Base-by-base conservation (phyloP, 2,329 filamentous ascomycete species). In the Tolypocladium album region DNA sequence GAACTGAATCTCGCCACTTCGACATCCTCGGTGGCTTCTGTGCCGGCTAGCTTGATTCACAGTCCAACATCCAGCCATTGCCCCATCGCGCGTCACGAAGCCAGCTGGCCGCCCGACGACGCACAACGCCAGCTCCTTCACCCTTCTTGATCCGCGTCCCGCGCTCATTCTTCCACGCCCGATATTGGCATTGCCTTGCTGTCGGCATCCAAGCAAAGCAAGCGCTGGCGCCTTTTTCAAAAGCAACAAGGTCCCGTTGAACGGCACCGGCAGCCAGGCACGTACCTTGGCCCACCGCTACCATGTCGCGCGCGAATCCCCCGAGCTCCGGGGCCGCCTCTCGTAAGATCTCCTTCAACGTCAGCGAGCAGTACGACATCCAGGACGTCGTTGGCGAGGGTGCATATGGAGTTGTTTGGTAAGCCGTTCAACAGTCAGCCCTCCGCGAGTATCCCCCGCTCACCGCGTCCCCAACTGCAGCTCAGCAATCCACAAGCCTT, bases 281-380 rank as follows among this genome's bases (percentile, higher is more conserved):
- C 20, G n/a, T 36, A 36, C 50, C 4, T 53, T 20, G 50, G 27
- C 50, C 57, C 60, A 61, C 59, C 60, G 58, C 31, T 17, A 38
- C 45, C 69, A 84, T 85, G 82, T 85, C 82, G 71, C 82, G 82
- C 69, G 70, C 82, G 61, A 77, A 79, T 69, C 74, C 81, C 65
- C 82, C 79, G 69, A 85, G 79, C 73, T 82, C 80, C 74, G 76
- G 81, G 61, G 76, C 81, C 69, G 83, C 83, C 68, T 88, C 86
- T 68, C 85, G 94, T 74, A 99, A 97, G 84, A 99, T 99, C 75
- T 97, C 92, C 60, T 99, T 99, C 87, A 99, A 99, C 72, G 94
- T 99, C 64, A 97, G 92, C 71, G 94, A 99, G 76, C 94, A 99
- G 76, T 99, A 99, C 74, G 94, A 99, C 72, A 99, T 99, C 67